A percentile compares a stretch with the other conserved stretches of the same genome.
Evolutionary conservation across 2,329 filamentous ascomycete genomes (phyloP).

Genomic region (Venturia nashicola): DNA sequence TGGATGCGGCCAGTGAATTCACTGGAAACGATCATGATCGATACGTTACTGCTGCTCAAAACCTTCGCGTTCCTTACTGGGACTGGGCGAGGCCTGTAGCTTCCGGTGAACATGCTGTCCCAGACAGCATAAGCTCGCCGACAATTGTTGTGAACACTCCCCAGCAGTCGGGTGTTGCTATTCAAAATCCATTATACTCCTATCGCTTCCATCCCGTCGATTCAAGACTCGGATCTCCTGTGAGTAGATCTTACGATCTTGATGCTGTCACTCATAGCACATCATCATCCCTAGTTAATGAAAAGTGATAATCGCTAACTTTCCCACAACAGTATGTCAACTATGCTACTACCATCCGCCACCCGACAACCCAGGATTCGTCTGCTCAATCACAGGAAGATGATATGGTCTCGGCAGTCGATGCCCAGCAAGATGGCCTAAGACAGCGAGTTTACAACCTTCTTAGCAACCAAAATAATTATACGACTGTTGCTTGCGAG

Average conservation of each 20-base stretch:
- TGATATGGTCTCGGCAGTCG: slow-evolving; percentile 36
- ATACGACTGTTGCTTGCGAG: slow-evolving; percentile 58
- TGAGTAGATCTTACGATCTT: slow-evolving; percentile 27
- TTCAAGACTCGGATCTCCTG: slow-evolving; percentile 48
- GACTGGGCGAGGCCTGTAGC: slow-evolving; percentile 28
- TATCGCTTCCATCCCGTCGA: slow-evolving; percentile 40
- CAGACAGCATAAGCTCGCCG: slow-evolving; percentile 21
- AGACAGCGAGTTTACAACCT: slow-evolving; percentile 50
- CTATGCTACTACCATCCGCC: slow-evolving; percentile 37
- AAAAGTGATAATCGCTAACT: neutral
- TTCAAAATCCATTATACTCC: slow-evolving; percentile 34
- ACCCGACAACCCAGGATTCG: slow-evolving; percentile 27
- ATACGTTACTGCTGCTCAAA: slow-evolving; percentile 24
- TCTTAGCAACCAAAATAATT: slow-evolving; percentile 55
- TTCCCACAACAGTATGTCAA: neutral
- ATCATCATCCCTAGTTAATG: no score
- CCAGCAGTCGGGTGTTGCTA: slow-evolving; percentile 18
- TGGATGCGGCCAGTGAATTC: slow-evolving; percentile 23
- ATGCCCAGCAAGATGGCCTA: slow-evolving; percentile 25
- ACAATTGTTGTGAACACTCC: slow-evolving; percentile 27
- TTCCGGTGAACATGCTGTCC: slow-evolving; percentile 19
- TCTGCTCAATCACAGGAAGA: slow-evolving; percentile 37
- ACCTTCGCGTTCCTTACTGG: slow-evolving; percentile 31
- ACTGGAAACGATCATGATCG: slow-evolving; percentile 19
- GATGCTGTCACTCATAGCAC: neutral